Evolutionary conservation across 2,329 filamentous ascomycete species (phyloP).

Genomic region (Colletotrichum brevisporum): DNA sequence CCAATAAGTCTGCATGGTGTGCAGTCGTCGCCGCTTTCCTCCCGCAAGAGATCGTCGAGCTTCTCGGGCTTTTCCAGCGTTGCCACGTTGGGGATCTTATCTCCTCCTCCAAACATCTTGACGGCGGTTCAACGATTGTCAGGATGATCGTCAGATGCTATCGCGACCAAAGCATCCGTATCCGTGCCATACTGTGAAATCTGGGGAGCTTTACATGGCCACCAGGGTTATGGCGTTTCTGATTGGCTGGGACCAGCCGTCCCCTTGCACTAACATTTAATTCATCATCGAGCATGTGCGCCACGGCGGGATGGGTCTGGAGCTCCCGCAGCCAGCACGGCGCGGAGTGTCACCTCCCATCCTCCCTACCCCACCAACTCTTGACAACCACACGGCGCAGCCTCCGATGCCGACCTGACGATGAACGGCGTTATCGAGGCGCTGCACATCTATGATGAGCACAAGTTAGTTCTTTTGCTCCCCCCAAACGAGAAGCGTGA

Average conservation of each 20-base stretch:
- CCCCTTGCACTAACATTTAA: conserved; percentile 36
- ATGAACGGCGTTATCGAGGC: conserved; percentile 94
- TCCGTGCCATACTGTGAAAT: not conserved
- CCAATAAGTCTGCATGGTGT: conserved; percentile 79
- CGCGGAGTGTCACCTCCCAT: conserved; percentile 12
- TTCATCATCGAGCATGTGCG: conserved; percentile 49
- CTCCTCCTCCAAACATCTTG: conserved; percentile 57
- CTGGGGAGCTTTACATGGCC: conserved; percentile 19
- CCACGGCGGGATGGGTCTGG: conserved; percentile 19
- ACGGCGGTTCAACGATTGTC: conserved; percentile 2
- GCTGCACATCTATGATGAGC: conserved; percentile 96
- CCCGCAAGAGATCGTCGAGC: conserved; percentile 69
- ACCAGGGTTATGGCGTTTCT: conserved; percentile 6
- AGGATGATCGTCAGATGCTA: conserved; percentile 5
- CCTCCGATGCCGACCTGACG: conserved; percentile 52
- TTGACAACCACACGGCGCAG: conserved; percentile 46
- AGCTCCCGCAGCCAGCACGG: conserved; percentile 25
- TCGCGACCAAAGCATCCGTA: conserved; percentile 5
- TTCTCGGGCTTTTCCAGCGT: conserved; percentile 73
- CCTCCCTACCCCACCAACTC: conserved; percentile 42
- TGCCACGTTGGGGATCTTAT: conserved; percentile 65
- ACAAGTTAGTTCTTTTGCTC: conserved; percentile 74
- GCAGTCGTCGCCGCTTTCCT: conserved; percentile 76
- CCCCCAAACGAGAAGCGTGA: not conserved
- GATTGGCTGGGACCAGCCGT: conserved; percentile 31